phyloP scores from a whole-genome alignment of 345 rosid species.

The Boechera stricta region DNA sequence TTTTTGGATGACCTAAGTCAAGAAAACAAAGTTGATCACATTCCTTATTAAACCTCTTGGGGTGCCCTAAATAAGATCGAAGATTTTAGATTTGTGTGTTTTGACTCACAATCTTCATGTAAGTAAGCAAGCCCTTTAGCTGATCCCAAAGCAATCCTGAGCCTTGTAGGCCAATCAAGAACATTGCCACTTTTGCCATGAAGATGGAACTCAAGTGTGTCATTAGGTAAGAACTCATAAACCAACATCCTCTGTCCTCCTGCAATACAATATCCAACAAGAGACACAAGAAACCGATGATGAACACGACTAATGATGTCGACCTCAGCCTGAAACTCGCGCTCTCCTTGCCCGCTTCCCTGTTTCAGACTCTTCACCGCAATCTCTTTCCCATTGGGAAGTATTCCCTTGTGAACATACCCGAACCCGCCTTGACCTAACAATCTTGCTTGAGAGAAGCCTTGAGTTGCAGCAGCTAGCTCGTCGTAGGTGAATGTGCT shows the following conservation, averaged over 20 bases:
- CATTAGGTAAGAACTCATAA: slow-evolving; percentile 76
- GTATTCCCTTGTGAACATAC: slow-evolving; percentile 73
- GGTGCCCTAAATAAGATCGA: background rate
- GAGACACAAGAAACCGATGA: slow-evolving; percentile 88
- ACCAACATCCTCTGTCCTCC: slow-evolving; percentile 69
- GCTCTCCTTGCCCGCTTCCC: slow-evolving; percentile 87
- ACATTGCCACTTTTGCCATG: slow-evolving; percentile 63
- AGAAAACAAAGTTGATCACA: slow-evolving; percentile 12
- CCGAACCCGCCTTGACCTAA: slow-evolving; percentile 94
- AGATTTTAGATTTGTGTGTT: background rate
- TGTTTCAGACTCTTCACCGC: slow-evolving; percentile 85
- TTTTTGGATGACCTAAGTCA: slow-evolving; percentile 76
- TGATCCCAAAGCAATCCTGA: slow-evolving; percentile 83
- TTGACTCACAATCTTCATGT: slow-evolving; percentile 89
- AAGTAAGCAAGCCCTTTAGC: slow-evolving; percentile 95
- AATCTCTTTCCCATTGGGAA: slow-evolving; percentile 81
- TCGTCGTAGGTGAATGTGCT: slow-evolving; percentile 76
- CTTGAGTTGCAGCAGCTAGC: slow-evolving; percentile 68
- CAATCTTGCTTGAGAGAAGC: slow-evolving; percentile 66
- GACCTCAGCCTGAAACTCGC: slow-evolving; percentile 86
- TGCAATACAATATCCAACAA: slow-evolving; percentile 76
- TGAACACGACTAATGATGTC: slow-evolving; percentile 92
- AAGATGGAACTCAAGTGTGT: slow-evolving; percentile 76
- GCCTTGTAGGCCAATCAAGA: slow-evolving; percentile 82
- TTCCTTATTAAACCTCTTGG: background rate